Evolutionary conservation across 192 early-diverging fungal species (phyloP).

Genomic region (Linnemannia elongata): DNA sequence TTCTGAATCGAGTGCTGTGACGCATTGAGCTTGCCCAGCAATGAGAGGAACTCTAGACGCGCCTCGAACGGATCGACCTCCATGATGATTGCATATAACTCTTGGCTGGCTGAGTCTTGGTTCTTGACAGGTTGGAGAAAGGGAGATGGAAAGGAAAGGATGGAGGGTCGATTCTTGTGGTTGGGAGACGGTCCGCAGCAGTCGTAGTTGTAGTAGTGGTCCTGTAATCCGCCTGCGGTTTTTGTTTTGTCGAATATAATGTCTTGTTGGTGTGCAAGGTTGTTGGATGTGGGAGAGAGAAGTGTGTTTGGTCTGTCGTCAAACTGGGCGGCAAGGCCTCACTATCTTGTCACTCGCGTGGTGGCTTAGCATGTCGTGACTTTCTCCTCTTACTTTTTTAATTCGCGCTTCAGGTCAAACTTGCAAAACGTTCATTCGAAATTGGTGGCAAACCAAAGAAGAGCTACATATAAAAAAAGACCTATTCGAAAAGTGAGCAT

Average conservation of each 20-base stretch:
- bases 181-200: not conserved
- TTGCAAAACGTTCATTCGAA: too few relatives aligned
- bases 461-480: too few relatives aligned
- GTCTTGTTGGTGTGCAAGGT: not conserved
- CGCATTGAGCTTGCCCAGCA: constrained; percentile 69
- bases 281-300: not conserved
- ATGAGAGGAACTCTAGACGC: constrained; percentile 61
- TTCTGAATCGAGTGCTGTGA: constrained; percentile 70
- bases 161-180: not conserved
- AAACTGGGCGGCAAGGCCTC: not conserved
- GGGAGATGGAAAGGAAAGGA: not conserved
- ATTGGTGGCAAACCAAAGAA: too few relatives aligned
- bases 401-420: too few relatives aligned
- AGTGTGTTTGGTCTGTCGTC: not conserved
- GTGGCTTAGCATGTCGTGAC: constrained; percentile 3
- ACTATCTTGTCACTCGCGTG: not conserved
- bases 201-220: not conserved
- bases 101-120: not conserved
- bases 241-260: not conserved
- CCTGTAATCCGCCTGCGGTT: not conserved
- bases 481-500: constrained; percentile 33
- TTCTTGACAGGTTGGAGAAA: not conserved
- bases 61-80: constrained; percentile 71
- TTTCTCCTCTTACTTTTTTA: not conserved
- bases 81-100: constrained; percentile 12